Base-by-base conservation (phyloP, 2,329 filamentous ascomycete genomes). In the Scleromitrula shiraiana region DNA sequence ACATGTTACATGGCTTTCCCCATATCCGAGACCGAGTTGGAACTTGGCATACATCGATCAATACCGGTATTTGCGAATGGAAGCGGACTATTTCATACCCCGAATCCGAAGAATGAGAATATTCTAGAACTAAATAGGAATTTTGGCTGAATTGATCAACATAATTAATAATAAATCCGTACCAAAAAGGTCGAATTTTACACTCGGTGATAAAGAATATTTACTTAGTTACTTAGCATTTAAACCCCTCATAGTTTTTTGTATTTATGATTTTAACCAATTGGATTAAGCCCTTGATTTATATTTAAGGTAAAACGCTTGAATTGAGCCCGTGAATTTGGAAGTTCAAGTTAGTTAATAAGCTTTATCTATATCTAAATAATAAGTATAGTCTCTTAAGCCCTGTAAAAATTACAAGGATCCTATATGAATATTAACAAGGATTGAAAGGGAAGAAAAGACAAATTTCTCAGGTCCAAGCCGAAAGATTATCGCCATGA, bases 401-500 rank as follows among this genome's bases (percentile, higher is more conserved):
- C 7, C 9, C 42, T 37, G 15, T 22, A 15, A 38, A 7, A 14
- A 4, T 1, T 15, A 15, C 43, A 15, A 26, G 50, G 20, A 54
- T 27, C 6, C 17, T 41, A 29, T 12, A 37, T 5, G 23, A 2
- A 19, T 29, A 23, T 38, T 19, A n/a, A 26, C 35, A 38, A 7
- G 24, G 24, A 29, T 30, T 40, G 14, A 8, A 23, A n/a, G 37
- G 22, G 37, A 40, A 26, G 37, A 24, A 40, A 29, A n/a, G 42
- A 45, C 42, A 38, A 32, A 38, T 38, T 38, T 35, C 14, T 6
- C 5, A 23, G 20, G 17, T 46, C 26, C n/a, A 35, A 41, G 37
- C 44, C 44, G 44, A 32, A 47, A 47, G 37, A 47, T 47, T 47
- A 22, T 47, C 44, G 43, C 41, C 41, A 3, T 35, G 2, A 29